phyloP scores from a whole-genome alignment of 495 filamentous ascomycete species.

The Talaromyces stipitatus region DNA sequence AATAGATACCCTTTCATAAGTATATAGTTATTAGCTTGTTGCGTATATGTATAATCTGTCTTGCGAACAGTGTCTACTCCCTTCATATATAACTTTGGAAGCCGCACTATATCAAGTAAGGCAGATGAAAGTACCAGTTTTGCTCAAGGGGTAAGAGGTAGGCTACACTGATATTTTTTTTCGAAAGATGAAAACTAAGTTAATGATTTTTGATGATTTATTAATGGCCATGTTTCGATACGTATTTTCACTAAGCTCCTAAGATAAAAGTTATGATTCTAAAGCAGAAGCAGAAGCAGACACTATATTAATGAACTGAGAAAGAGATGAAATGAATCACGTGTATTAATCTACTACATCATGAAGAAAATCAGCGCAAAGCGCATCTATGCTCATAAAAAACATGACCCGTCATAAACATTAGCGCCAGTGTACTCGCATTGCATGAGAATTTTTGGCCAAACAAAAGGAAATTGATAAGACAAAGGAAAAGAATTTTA shows the following conservation, averaged over 20 bases:
- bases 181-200: too few species aligned
- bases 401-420: slow-evolving; percentile 7
- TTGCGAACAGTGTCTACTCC: too few species aligned
- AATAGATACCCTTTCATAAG: not conserved
- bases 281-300: not conserved
- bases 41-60: too few species aligned
- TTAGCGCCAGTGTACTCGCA: slow-evolving; percentile 5
- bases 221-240: too few species aligned
- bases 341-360: too few species aligned
- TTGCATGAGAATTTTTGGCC: slow-evolving; percentile 6
- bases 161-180: not conserved
- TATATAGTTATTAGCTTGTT: not conserved
- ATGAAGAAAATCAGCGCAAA: not conserved
- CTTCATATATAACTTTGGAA: too few species aligned
- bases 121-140: too few species aligned
- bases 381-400: slow-evolving; percentile 7
- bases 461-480: slow-evolving; percentile 6
- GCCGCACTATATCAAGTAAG: too few species aligned
- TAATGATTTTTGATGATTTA: too few species aligned
- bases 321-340: too few species aligned
- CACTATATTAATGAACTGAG: too few species aligned
- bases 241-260: too few species aligned
- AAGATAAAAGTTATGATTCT: not conserved
- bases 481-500: not conserved
- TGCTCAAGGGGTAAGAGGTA: not conserved